Evolutionary conservation across 2,329 filamentous ascomycete genomes (phyloP), one percentile per base, ranked within the genome.

Genomic region (Penicillium sp.): DNA sequence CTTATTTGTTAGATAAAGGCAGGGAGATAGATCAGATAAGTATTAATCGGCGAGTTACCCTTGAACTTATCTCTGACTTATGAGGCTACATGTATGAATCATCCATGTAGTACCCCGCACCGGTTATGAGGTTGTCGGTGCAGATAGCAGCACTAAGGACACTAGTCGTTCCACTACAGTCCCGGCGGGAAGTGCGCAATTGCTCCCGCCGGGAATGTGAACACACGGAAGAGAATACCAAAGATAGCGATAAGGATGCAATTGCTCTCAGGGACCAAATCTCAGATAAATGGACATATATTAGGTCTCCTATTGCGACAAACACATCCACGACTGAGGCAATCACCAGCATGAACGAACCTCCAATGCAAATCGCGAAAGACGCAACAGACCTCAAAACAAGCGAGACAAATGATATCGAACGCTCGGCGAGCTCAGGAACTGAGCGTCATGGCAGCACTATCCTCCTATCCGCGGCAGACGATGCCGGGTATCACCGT

Each of bases 401-500:
- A 12, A 35, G 21, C n/a, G 47, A 44, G 6, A 32, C 27, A 21
- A 18, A 50, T 23, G 60, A 59, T 13, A 57, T 62, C 18, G 58
- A 62, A 32, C 49, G 56, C 8, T 60, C 52, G 3, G 52, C 56
- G 9, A 62, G 52, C 10, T 41, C 56, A 6, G 56, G 23, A 23
- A 55, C 52, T 12, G 47, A 60, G 13, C 51, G 50, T 12, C 46
- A 60, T 57, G 60, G 51, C 16, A 54, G 18, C 21, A 53, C 42
- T 18, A 41, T 50, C 21, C 44, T 57, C 6, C 52, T 62, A n/a
- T 54, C 46, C 18, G 55, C 38, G 15, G 39, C 66, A 4, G 45
- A 54, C 10, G 57, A 45, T 44, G 68, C 66, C 16, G 70, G 70
- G 3, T 72, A 64, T 37, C 67, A 69, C 35, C 65, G 71, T 23